Percentiles rank a stretch among this genome's conserved stretches.
phyloP scores from a whole-genome alignment of 2,329 filamentous ascomycete species.

The Aspergillus phoenicis region DNA sequence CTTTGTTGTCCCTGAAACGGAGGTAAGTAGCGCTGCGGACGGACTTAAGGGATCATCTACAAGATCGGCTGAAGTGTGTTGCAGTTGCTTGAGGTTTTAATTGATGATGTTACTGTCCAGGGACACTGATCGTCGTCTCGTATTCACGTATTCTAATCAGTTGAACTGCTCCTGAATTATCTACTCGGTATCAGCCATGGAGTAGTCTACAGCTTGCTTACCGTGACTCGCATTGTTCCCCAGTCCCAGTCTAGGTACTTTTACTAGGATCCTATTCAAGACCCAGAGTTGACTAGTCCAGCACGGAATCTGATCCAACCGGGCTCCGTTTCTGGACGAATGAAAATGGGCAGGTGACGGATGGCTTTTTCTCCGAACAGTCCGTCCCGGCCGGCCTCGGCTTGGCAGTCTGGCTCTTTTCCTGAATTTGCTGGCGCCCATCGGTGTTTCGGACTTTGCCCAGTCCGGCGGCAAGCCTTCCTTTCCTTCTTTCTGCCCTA shows the following conservation, averaged over 20 bases:
- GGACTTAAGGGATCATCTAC: not conserved
- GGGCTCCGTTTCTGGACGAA: not conserved
- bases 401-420: not conserved
- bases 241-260: no score
- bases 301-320: not conserved
- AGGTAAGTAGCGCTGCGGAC: not conserved
- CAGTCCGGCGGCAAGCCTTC: not conserved
- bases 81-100: no score
- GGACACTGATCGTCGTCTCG: no score
- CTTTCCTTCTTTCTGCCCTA: not conserved
- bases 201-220: no score
- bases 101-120: no score
- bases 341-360: not conserved
- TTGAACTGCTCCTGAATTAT: no score
- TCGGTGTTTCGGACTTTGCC: conserved; percentile 1
- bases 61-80: not conserved
- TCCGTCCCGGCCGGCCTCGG: not conserved
- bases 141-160: no score
- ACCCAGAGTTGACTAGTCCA: not conserved
- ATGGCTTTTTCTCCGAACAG: not conserved
- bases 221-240: no score
- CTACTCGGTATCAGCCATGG: no score
- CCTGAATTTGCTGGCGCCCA: not conserved
- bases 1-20: no score
- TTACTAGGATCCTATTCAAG: no score